A percentile compares a stretch with the other conserved stretches of the same genome.
These are phyloP conservation scores for Tylopilus felleus DNA, from an alignment of 768 basidiomycete genomes.

Conservation along the genomic window DNA sequence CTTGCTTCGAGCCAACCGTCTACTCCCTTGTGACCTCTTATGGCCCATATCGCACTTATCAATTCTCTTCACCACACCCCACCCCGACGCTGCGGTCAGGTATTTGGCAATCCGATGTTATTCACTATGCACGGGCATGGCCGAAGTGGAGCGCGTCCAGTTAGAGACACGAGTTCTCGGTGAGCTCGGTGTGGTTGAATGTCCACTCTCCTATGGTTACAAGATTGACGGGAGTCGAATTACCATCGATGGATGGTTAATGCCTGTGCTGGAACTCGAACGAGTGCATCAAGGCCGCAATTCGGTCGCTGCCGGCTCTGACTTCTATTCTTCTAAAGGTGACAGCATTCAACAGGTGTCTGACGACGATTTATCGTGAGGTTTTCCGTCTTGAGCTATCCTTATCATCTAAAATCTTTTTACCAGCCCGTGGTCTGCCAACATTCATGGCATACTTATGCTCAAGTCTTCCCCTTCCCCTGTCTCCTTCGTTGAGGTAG, in stretches of 20 bases:
- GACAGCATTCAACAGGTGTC: constrained; percentile 36
- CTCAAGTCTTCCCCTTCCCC: constrained; percentile 43
- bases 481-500: constrained; percentile 38
- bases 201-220: constrained; percentile 53
- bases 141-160: constrained; percentile 67
- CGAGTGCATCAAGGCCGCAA: constrained; percentile 54
- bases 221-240: constrained; percentile 44
- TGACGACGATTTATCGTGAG: constrained; percentile 55
- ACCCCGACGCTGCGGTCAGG: constrained; percentile 61
- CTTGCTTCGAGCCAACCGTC: constrained; percentile 68
- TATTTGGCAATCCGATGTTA: constrained; percentile 78
- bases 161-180: constrained; percentile 64
- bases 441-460: constrained; percentile 66
- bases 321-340: constrained; percentile 45
- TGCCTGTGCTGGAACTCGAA: constrained; percentile 66
- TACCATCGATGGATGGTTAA: constrained; percentile 74
- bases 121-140: constrained; percentile 71
- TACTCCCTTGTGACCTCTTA: constrained; percentile 54
- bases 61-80: constrained; percentile 43
- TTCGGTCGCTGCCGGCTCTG: constrained; percentile 39
- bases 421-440: constrained; percentile 51
- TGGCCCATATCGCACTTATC: constrained; percentile 56
- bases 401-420: constrained; percentile 13
- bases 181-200: constrained; percentile 56
- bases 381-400: neutral